phyloP scores from a whole-genome alignment of 306 rosid species.

The Inga oerstediana region DNA sequence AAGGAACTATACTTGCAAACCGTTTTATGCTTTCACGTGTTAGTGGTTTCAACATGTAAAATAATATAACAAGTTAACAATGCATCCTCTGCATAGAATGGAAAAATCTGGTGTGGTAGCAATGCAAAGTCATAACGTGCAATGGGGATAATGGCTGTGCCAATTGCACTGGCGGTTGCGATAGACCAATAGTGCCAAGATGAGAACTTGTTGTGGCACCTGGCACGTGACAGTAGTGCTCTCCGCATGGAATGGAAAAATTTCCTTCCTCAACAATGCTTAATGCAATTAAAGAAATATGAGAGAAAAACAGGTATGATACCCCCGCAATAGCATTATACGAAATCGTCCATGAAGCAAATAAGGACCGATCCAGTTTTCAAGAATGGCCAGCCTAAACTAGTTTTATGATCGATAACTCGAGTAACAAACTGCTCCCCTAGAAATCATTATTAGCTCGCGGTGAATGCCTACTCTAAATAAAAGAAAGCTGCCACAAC shows the following conservation, averaged over 20 bases:
- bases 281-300: background rate
- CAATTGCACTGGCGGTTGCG: background rate
- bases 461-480: constrained; percentile 38
- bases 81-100: background rate
- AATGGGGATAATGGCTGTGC: background rate
- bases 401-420: constrained; percentile 27
- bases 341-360: background rate
- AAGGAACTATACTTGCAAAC: background rate
- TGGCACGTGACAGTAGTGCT: background rate
- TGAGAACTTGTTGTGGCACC: background rate
- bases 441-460: constrained; percentile 36
- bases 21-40: background rate
- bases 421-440: constrained; percentile 31
- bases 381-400: constrained; percentile 35
- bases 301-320: background rate
- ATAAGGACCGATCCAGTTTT: constrained; percentile 24
- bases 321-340: constrained; percentile 18
- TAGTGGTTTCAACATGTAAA: background rate
- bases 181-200: background rate
- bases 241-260: background rate
- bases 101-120: background rate
- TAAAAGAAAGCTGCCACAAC: constrained; percentile 37
- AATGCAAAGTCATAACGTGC: background rate
- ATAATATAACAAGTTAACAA: background rate
- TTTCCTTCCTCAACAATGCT: background rate